Evolutionary conservation across 1,139 yeast species (phyloP).

Genomic region (Scheffersomyces segobiensis): DNA sequence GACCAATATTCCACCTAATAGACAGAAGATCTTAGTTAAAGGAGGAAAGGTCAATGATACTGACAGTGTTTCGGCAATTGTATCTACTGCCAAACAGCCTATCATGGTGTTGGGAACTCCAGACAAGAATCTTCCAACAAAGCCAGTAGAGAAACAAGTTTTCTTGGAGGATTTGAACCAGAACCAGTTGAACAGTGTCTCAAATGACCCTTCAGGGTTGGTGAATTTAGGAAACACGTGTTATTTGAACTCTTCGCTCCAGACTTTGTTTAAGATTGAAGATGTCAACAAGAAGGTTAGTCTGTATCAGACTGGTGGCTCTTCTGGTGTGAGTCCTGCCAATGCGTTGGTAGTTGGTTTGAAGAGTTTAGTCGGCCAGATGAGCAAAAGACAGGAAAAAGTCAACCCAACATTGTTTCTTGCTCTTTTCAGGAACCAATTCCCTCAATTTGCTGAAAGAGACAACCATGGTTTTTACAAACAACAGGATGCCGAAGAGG

Average conservation of each 20-base stretch:
- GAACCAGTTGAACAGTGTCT: constrained; percentile 38
- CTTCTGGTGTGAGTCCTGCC: constrained; percentile 2
- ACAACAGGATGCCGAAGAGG: constrained; percentile 98
- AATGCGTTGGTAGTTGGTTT: constrained; percentile 45
- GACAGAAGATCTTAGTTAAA: constrained; percentile 87
- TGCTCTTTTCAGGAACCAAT: constrained; percentile 58
- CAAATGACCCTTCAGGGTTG: constrained; percentile 74
- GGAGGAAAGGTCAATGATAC: constrained; percentile 86
- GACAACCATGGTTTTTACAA: constrained; percentile 70
- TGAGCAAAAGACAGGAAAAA: constrained; percentile 47
- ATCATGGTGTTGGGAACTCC: constrained; percentile 94
- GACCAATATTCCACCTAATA: constrained; percentile 80
- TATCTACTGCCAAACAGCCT: constrained; percentile 63
- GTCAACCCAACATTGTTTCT: constrained; percentile 58
- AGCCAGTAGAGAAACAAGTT: constrained; percentile 55
- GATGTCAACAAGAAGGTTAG: constrained; percentile 49
- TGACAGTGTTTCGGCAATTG: constrained; percentile 47
- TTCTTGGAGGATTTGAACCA: constrained; percentile 71
- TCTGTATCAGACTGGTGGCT: constrained; percentile 3
- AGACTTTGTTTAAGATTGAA: constrained; percentile 68
- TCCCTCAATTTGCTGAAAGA: constrained; percentile 88
- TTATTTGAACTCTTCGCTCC: constrained; percentile 87
- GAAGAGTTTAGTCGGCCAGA: constrained; percentile 45
- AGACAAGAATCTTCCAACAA: constrained; percentile 61
- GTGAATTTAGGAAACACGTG: constrained; percentile 93